Evolutionary conservation across 805 yeast genomes (phyloP), one percentile per base, ranked within the genome.

Genomic region (Spathaspora sp.): DNA sequence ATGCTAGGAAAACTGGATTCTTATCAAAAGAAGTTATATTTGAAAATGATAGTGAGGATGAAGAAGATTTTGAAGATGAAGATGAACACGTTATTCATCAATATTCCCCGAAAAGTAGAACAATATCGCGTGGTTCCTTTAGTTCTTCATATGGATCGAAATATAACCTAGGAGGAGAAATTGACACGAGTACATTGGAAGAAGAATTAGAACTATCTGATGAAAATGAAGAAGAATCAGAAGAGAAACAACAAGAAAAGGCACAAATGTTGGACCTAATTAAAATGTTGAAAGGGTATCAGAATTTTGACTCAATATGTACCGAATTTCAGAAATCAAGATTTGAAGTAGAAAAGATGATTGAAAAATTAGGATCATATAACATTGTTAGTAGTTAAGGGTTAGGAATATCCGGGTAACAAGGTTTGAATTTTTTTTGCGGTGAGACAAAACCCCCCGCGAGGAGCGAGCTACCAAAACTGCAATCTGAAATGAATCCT

Each of bases 291-390:
- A 75, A 76, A 52, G 78, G 80, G 18, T 76, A 76, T 20, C 84
- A 80, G 48, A 79, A 77, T 55, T 73, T 84, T 56, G 93, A 86
- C 59, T 73, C 80, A 3, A 83, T 89, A 2, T 86, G 93, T 60
- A 88, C 93, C 0, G 86, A 82, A 52, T 69, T 89, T 58, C 80
- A 77, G 46, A 76, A 76, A 60, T 76, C 87, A 9, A 70, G 82
- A 45, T 64, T 63, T 18, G 85, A 84, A 28, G 80, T 87, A 1
- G 86, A 83, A 57, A 60, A 66, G 31, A 65, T 83, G 62, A 58
- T 75, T 23, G 69, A 61, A 31, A 61, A 60, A 44, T 58, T 74
- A 32, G 79, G 79, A 1, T 59, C 66, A 6, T 68, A 64, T 52
- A 70, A 70, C 23, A 55, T 66, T 18, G 68, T 73, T 18, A 73